A percentile compares a stretch with the other conserved stretches of the same genome.
These are phyloP conservation scores for Geotrichum carabidarum DNA, from an alignment of 1,139 yeast genomes.

Conservation along the genomic window DNA sequence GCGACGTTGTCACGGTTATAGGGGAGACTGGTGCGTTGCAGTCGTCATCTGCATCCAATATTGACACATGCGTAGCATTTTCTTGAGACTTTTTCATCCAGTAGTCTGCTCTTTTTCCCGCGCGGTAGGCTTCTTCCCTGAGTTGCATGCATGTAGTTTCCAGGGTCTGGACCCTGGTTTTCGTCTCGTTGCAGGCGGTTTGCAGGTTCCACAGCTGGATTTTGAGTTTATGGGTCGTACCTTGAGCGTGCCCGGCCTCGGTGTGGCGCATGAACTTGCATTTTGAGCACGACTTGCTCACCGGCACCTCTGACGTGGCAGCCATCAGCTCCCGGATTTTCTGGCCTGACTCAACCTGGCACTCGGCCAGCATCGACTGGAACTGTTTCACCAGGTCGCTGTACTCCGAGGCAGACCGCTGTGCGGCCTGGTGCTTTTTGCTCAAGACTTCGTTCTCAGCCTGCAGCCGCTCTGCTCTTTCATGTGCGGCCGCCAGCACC, in stretches of 20 bases:
- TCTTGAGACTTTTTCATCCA: not conserved
- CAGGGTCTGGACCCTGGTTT: not conserved
- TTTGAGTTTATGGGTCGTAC: not conserved
- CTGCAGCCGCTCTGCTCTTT: not conserved
- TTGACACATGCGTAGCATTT: not conserved
- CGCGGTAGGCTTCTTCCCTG: not conserved
- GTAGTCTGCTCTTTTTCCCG: not conserved
- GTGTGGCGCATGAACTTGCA: slow-evolving; percentile 2
- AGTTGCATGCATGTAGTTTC: not conserved
- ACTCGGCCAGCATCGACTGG: slow-evolving; percentile 1
- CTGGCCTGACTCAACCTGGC: not conserved
- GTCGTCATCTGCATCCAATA: not conserved
- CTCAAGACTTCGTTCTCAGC: not conserved
- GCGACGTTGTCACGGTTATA: no score
- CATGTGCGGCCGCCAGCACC: no score
- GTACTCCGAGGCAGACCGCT: not conserved
- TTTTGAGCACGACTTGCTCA: not conserved
- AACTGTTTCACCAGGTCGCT: not conserved
- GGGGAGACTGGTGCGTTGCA: no score
- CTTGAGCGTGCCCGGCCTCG: not conserved
- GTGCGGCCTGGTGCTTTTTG: not conserved
- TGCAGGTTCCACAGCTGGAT: not conserved
- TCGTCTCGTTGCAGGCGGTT: not conserved
- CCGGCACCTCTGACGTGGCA: not conserved
- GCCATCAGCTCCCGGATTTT: not conserved